Base-by-base conservation (phyloP, 1,139 yeast genomes). In the Arxiozyma bovina region DNA sequence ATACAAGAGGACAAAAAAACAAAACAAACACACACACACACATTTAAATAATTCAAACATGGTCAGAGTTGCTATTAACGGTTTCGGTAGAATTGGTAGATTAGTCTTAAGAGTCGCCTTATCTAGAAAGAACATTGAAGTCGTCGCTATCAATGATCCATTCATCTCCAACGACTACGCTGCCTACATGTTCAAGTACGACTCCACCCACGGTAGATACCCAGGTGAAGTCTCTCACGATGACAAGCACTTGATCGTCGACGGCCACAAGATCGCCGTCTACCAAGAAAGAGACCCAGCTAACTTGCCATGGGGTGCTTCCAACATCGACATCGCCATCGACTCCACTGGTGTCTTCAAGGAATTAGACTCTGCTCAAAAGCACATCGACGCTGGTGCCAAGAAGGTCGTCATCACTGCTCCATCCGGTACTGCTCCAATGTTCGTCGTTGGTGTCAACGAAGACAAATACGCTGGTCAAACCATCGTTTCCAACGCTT, bases 281-380 rank as follows among this genome's bases (percentile, higher is more conserved):
- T 82, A 75, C 82, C 85, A 83, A 72, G 91, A 85, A 76, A 81
- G 83, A 73, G 94, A 86, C 80, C 94, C 94, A 72, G 80, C 83
- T 63, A 69, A 79, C 67, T 82, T 86, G 67, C 93, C 93, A 77
- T 86, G 94, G 94, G 91, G 88, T 66, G 79, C 81, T 71, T 69
- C 75, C 57, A 85, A 85, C 70, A 86, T 86, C 63, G 93, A 86
- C 67, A 81, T 74, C 76, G 93, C 86, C 65, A 81, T 86, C 67
- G 94, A 86, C 78, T 85, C 93, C 73, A 86, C 94, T 64, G 94
- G 94, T 81, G 86, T 86, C 69, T 86, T 85, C 84, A 86, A 86
- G 80, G 83, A 79, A 63, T 66, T 79, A 62, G 89, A 81, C 70
- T 83, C 89, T 73, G 88, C 89, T 68, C 82, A 83, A 73, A 85